Base-by-base conservation (phyloP, 83 land plant genomes). In the Isoetes engelmannii region DNA sequence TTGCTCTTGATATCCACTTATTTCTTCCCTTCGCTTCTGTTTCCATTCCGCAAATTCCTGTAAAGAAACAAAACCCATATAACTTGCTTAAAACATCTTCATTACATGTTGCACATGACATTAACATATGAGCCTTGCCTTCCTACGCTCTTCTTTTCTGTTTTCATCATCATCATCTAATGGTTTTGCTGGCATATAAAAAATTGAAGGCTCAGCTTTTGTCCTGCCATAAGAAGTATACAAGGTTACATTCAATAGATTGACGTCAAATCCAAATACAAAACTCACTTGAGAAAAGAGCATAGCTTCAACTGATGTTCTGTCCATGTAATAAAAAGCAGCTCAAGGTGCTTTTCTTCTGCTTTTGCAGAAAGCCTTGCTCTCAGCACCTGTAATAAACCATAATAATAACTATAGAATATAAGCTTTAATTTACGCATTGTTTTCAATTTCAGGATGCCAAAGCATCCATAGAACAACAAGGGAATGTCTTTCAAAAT, bases 361-460 rank as follows among this genome's bases (percentile, higher is more conserved):
- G 96, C 90, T 75, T 90, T 88, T 49, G 98, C 98, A 71, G 84
- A 79, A 61, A 90, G 73, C 59, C 91, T 84, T 7, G 98, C 98
- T 64, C 92, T 82, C 28, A 93, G 87, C 21, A 83, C 86, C 98
- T 93, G 77, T 45, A 10, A 43, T 13, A 10, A 60, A 19, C n/a
- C 17, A 60, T 3, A 51, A 51, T 1, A 51, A 12, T 10, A 51
- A 51, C 53, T 12, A 10, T 28, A 28, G 37, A 28, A 28, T 28
- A 28, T 28, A 28, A 28, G 37, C 37, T 28, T 28, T 28, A 28
- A 28, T 28, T 28, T 28, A 28, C 2, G 37, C 37, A 28, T 28
- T 28, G 37, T 28, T 28, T 28, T 28, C 37, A 28, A 28, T 28
- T 28, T 28, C 37, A 28, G 2, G 37, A 28, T 2, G 37, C 0